Conservation (phyloP, 1,139 yeast species). For the Hemisphaericaspora xylanilytica region DNA sequence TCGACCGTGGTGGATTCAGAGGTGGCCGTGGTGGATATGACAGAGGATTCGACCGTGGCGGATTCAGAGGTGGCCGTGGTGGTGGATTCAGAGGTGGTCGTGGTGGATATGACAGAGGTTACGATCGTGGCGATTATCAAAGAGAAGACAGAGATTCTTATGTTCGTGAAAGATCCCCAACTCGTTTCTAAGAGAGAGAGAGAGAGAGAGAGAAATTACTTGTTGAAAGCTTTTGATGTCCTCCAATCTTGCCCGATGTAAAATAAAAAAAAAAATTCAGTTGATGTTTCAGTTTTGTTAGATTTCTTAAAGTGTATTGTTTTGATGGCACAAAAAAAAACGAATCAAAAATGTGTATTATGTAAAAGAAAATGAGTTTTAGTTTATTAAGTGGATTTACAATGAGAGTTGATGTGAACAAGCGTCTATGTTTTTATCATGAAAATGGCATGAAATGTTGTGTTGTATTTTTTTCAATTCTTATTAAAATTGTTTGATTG, state of each 20-base stretch:
- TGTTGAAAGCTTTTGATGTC: too few relatives aligned
- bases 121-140: constrained; percentile 36
- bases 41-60: too few relatives aligned
- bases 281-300: neutral
- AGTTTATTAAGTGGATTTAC: constrained; percentile 1
- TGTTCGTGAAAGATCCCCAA: constrained; percentile 50
- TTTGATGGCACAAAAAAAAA: constrained; percentile 3
- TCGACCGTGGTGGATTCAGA: constrained; percentile 37
- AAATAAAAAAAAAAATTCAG: too few relatives aligned
- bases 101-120: constrained; percentile 23
- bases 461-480: constrained; percentile 1
- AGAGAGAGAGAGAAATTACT: neutral
- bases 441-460: neutral
- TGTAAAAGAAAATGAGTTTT: constrained; percentile 2
- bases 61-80: constrained; percentile 33
- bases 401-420: too few relatives aligned
- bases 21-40: constrained; percentile 31
- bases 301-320: constrained; percentile 1
- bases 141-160: constrained; percentile 41
- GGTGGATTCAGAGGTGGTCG: constrained; percentile 25
- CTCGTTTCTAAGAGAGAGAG: constrained; percentile 32
- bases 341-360: constrained; percentile 2
- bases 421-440: neutral
- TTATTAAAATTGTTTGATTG: neutral
- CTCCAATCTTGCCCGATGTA: too few relatives aligned